Evolutionary conservation across 1,139 yeast genomes (phyloP), one percentile per base, ranked within the genome.

Genomic region (Spathaspora sp.): DNA sequence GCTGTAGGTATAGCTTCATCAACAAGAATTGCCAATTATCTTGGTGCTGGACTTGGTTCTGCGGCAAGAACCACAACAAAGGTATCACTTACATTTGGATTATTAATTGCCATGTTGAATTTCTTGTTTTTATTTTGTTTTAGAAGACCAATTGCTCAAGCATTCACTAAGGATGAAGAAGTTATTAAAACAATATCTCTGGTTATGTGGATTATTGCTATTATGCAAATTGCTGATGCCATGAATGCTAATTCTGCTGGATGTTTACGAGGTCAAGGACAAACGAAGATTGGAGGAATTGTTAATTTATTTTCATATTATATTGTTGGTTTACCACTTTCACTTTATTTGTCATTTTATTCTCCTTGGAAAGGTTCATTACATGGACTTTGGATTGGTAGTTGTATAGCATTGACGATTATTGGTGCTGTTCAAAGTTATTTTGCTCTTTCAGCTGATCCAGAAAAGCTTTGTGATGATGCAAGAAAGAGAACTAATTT

Each of bases 1-100:
- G 84, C 83, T 7, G 76, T 80, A 44, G 81, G 84, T 3, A 80
- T 80, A 56, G 84, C 84, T 2, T 72, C 81, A 3, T 77, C 82
- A 2, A 79, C 85, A 2, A 68, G 85, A 56, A 77, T 80, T 50
- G 84, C 84, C 25, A 80, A 80, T 55, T 80, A 73, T 51, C 67
- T 80, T 49, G 85, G 85, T 18, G 83, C 84, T 10, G 80, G 77
- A 6, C 60, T 79, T 44, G 74, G 72, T 4, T 54, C 59, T 2
- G 68, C 80, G 11, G 83, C 84, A 7, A 64, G 64, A 46, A 67
- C 59, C 4, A 63, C 82, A 1, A 74, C 83, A 3, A 60, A 66
- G 46, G 80, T 79, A 34, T 69, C 81, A 1, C 61, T 78, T 42
- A 47, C 62, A 2, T 74, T 78, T 56, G 82, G 83, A 0, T 51